Base-by-base conservation (phyloP, 768 basidiomycete species). In the Lactarius sanguifluus region DNA sequence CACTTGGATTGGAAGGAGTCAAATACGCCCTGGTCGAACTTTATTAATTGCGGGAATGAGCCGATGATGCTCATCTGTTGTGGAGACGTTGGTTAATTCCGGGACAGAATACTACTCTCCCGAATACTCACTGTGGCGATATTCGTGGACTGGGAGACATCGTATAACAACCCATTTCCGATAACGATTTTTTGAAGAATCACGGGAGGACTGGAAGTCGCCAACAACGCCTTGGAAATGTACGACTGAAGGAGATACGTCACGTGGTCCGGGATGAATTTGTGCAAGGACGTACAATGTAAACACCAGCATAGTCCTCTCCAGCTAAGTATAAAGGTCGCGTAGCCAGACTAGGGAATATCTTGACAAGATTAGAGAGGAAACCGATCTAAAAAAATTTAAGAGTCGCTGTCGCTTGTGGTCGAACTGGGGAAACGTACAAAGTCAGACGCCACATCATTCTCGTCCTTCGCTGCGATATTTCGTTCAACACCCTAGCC, bases 1-100 rank as follows among this genome's bases (percentile, higher is more conserved):
- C 69, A 89, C 89, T 89, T 87, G 69, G 84, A 79, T 68, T 82
- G 81, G 76, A 91, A 91, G 72, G 89, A 89, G 63, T 85, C 80
- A 71, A 83, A 86, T 7, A 89, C 86, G 5, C 83, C 81, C 56
- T 79, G 78, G 68, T 91, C 86, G 71, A 91, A 91, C 40, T 84
- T 86, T 60, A 92, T 89, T 34, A 91, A 76, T 72, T 91, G 90
- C 1, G 90, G 90, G 72, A 87, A 89, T 5, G 90, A 91, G 76
- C 89, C 83, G 20, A 91, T 74, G 36, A 88, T 79, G 63, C 75
- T 81, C 50, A 85, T 73, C 87, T 88, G 50, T 52, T 25, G 13
- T 13, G 13, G 13, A 25, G 13, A 7, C 23, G 25, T 52, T 28
- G 25, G 6, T 25, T 52, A 2, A 25, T 7, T 25, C 23, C 23